Evolutionary conservation across 2,329 filamentous ascomycete genomes (phyloP).

Genomic region (Grosmannia clavigera): DNA sequence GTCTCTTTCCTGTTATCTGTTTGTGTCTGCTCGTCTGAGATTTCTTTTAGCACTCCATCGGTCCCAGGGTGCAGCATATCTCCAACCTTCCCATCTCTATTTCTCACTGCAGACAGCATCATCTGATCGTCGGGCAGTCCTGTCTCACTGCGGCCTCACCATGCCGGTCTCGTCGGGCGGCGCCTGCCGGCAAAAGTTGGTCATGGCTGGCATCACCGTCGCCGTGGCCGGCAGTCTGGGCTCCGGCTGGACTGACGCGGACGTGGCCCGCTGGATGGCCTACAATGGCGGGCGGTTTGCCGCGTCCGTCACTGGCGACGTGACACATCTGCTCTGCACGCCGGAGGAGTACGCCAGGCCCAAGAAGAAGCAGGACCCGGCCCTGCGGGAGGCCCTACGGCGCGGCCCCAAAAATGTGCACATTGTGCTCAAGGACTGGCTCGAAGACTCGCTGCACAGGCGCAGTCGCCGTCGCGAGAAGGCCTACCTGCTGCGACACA

Average conservation of each 20-base stretch:
- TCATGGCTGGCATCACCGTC: slow-evolving; percentile 23
- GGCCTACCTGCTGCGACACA: slow-evolving; percentile 28
- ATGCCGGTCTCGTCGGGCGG: background rate
- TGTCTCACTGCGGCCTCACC: background rate
- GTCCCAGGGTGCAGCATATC: too few relatives aligned
- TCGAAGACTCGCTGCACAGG: slow-evolving; percentile 30
- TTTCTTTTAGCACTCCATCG: background rate
- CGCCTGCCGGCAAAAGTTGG: background rate
- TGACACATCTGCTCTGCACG: slow-evolving; percentile 64
- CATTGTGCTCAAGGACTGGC: slow-evolving; percentile 40
- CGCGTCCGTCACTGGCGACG: slow-evolving; percentile 33
- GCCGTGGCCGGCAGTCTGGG: slow-evolving; percentile 47
- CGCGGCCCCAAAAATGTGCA: slow-evolving; percentile 7
- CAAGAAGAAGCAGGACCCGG: background rate
- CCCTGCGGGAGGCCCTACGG: background rate
- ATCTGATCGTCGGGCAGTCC: background rate
- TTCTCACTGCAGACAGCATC: background rate
- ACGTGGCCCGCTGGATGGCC: slow-evolving; percentile 54
- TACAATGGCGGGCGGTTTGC: slow-evolving; percentile 48
- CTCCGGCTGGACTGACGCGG: slow-evolving; percentile 30
- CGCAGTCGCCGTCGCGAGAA: slow-evolving; percentile 18
- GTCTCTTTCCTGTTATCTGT: background rate
- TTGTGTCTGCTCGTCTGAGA: background rate
- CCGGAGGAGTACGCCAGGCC: slow-evolving; percentile 38
- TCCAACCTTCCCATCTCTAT: background rate